Base-by-base conservation (phyloP, 257 asterid species). In the Nicotiana benthamiana region DNA sequence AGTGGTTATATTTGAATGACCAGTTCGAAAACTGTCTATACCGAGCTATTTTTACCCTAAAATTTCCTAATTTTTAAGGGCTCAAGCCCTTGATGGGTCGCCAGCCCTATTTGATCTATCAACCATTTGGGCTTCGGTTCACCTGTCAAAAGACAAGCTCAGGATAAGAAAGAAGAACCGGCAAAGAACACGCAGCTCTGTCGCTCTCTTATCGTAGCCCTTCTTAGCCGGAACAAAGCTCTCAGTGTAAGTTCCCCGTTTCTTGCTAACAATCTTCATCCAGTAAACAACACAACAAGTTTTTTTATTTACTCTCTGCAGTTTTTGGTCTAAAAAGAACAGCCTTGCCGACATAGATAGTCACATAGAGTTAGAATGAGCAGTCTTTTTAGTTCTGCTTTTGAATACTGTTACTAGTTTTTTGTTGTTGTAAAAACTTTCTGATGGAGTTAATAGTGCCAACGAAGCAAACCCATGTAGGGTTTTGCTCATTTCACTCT, bases 361-460 rank as follows among this genome's bases (percentile, higher is more conserved):
- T 40, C 36, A 9, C 12, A n/a, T 2, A 15, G 16, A 15, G 18
- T 68, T 24, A 75, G 60, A n/a, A 61, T 75, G 60, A 66, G 62
- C 22, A 18, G 32, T 24, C 9, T 43, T 70, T 70, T 20, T 40
- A 34, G 75, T 40, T 40, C 11, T 40, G 48, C 48, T 40, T 40
- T 40, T 34, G 75, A 10, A 4, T 34, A 67, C 75, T 68, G 7
- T 20, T 40, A 1, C 54, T 67, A 36, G 30, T 9, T 67, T 20
- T 72, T 0, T 72, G 59, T 46, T 30, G 48, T 64, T 7, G 60
- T 11, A 24, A 22, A 22, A 46, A 46, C 22, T 18, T 72, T 72
- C 0, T 72, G 10, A 92, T 94, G 98, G 97, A 89, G 52, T 65
- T 89, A 82, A 86, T 80, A 79, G 86, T 87, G 60, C 91, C 95